Evolutionary conservation across 176 grass and related monocot species (phyloP), one percentile per base, ranked within the genome.

Genomic region (Dactylis glomerata): DNA sequence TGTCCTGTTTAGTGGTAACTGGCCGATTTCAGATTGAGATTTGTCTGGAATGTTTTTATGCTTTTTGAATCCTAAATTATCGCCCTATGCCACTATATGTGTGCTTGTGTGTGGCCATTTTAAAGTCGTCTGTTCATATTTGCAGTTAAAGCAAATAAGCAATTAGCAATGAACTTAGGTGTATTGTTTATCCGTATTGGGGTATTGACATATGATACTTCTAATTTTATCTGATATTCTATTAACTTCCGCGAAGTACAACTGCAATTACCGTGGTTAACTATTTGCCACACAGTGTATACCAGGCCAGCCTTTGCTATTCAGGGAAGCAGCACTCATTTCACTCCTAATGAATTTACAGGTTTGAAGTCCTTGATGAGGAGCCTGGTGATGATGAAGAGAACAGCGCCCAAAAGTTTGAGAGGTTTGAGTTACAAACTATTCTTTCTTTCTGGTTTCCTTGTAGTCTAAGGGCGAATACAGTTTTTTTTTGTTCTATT

Each of bases 341-440:
- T 42, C 19, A 30, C 45, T 92, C 72, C 75, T 81, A 71, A 73
- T 76, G 81, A 73, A 86, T 86, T 45, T 90, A 41, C 87, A 98
- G 93, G 87, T 95, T 86, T 90, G 91, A 98, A 85, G 91, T 98
- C 59, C 79, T 98, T 79, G 96, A 98, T 8, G 96, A 98, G 84
- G 96, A 98, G 59, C 96, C 96, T 70, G 96, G 96, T 90, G 96
- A 98, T 51, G 96, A 98, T 46, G 96, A 98, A 90, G 96, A 98
- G 78, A 95, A 85, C 68, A 95, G 85, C 62, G 78, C 82, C 68
- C 96, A 98, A 90, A 93, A 89, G 91, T 98, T 86, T 5, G 79
- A 86, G 49, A 81, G 52, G 81, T 78, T 69, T 73, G 82, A 56
- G 73, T 79, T 52, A 41, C 45, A 70, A 55, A 79, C 68, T 81